A percentile compares a stretch with the other conserved stretches of the same genome.
phyloP scores from a whole-genome alignment of 169 alveolate genomes.

The Pseudocohnilembus persalinus region DNA sequence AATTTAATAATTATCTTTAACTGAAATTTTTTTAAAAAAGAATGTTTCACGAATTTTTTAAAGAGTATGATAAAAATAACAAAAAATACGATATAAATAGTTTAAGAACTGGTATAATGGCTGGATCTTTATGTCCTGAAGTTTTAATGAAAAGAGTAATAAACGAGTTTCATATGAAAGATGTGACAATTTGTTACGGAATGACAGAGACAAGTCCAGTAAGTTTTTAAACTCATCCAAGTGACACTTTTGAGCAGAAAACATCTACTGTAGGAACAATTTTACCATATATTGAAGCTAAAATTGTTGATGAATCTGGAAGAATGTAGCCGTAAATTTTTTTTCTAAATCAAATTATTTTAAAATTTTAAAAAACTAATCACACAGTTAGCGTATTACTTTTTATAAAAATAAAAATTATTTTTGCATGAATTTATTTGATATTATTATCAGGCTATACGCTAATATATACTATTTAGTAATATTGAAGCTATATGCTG shows the following conservation, averaged over 20 bases:
- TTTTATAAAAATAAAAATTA: too few species aligned
- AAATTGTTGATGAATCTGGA: conserved; percentile 54
- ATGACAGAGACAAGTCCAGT: conserved; percentile 78
- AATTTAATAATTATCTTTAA: neutral
- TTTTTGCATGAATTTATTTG: too few species aligned
- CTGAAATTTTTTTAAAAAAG: neutral
- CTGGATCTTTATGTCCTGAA: conserved; percentile 71
- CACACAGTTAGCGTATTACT: too few species aligned
- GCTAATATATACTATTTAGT: too few species aligned
- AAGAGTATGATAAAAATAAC: conserved; percentile 50
- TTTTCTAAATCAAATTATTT: too few species aligned
- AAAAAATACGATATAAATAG: conserved; percentile 26
- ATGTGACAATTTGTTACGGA: conserved; percentile 66
- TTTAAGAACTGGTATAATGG: conserved; percentile 68
- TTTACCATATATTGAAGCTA: conserved; percentile 49
- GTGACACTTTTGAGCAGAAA: conserved; percentile 52
- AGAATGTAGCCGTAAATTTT: conserved; percentile 36
- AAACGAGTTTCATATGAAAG: conserved; percentile 46
- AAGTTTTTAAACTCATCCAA: conserved; percentile 34
- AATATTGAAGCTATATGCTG: too few species aligned
- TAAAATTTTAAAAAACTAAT: too few species aligned
- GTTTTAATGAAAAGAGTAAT: conserved; percentile 50
- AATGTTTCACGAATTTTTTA: conserved; percentile 63
- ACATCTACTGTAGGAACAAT: conserved; percentile 61
- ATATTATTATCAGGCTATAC: too few species aligned